Evolutionary conservation across 1,284 basidiomycete species (phyloP), one percentile per base, ranked within the genome.

Genomic region (Ganoderma lingzhi): DNA sequence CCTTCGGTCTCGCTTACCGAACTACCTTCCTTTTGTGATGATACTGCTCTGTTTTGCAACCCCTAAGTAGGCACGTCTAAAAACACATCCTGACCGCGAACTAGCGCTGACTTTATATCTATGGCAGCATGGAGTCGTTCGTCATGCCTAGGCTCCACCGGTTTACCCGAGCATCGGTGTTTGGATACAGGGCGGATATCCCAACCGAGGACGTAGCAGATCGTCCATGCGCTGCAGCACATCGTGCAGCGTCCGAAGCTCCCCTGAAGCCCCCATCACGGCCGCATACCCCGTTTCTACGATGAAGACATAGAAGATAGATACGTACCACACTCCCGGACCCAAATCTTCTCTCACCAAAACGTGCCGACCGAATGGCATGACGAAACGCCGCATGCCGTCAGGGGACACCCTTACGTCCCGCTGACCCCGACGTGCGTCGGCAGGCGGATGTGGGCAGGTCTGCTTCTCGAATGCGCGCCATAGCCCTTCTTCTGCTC

Each of bases 401-500:
- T 59, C 35, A n/a, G 30, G 30, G 56, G 17, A 14, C 56, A 23
- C 35, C 32, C 56, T 44, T 60, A 28, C 58, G 44, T 65, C 56
- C 58, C 56, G 64, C 64, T 37, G 42, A 12, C 19, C 32, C 23
- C 32, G 32, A 53, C 45, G 59, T 44, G 35, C 30, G n/a, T 61
- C 64, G 64, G 64, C 64, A 61, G 8, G 56, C 35, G 56, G 56
- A 37, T 28, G 65, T 28, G 60, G 60, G 62, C 66, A 63, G 59
- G 61, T 61, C 45, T 51, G 17, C 48, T 41, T 19, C 56, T 3
- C 1, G 3, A n/a, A 35, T 23, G 35, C 39, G n/a, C n/a, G 3
- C 37, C 10, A 39, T 35, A 28, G 1, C 35, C 9, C 10, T 3
- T 2, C 19, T 42, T 17, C 59, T 23, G 59, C 28, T 64, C 17